Evolutionary conservation across 352 stramenopile genomes (phyloP), one percentile per base, ranked within the genome.

Genomic region (Ophiocytium majus): DNA sequence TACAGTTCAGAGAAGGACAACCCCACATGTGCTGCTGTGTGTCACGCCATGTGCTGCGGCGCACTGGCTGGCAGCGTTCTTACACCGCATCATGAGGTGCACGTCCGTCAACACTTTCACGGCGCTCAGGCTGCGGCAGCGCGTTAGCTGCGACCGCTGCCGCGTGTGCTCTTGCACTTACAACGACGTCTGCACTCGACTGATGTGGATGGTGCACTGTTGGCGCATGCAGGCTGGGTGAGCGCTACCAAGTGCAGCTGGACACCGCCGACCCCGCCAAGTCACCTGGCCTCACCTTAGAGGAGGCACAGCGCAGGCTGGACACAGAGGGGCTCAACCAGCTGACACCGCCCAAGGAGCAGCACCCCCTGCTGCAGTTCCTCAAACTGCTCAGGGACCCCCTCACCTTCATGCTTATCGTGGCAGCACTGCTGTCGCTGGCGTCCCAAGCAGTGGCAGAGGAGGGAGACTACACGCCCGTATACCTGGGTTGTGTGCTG

Each of bases 401-500:
- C 19, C 75, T 81, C 19, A 81, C 75, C 5, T 5, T 17, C 1
- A 81, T 81, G 10, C 75, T 81, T 1, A 1, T 81, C 14, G 31
- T 36, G 10, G 75, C 75, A 5, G 19, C 75, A 31, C 10, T 43
- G 34, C 50, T 81, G 50, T 28, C 75, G 31, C 75, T 81, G 1
- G 19, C 19, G 19, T 81, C 75, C 5, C 75, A 81, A 43, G 75
- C 75, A 31, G 32, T 14, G 5, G 75, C 75, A 5, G 32, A 36
- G 5, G 19, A 28, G 5, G 36, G 50, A 5, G 75, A 81, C 36
- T 49, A 81, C 75, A 81, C 75, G 49, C 75, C 75, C 5, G 32
- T 85, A 10, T 63, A 88, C 50, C 81, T 88, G 5, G 84, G 80
- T 14, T 49, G 50, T 5, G 79, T 88, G 10, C 74, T 88, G 32